Evolutionary conservation across 2,329 filamentous ascomycete genomes (phyloP).

Genomic region (Tolypocladium cylindrosporum): DNA sequence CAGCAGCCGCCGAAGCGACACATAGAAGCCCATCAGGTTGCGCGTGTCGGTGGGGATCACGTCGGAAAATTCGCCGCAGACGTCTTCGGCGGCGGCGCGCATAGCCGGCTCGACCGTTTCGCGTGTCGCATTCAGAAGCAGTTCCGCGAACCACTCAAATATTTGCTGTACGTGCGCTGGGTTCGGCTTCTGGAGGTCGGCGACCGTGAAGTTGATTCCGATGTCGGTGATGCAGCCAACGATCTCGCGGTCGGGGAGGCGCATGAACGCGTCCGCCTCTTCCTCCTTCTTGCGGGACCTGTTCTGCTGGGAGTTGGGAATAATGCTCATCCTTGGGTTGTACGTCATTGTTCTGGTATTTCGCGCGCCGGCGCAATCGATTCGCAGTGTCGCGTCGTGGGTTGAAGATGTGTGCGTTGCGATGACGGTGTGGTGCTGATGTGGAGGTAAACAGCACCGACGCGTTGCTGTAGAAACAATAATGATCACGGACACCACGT

Average conservation of each 20-base stretch:
- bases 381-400: not conserved
- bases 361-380: not conserved
- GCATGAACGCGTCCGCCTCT: conserved; percentile 49
- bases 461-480: conserved; percentile 7
- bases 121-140: conserved; percentile 86
- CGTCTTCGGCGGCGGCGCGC: conserved; percentile 80
- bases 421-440: not conserved
- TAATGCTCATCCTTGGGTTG: conserved; percentile 51
- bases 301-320: conserved; percentile 37
- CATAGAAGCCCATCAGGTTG: conserved; percentile 93
- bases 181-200: conserved; percentile 88
- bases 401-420: not conserved
- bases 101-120: conserved; percentile 92
- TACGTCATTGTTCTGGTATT: conserved; percentile 37
- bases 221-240: conserved; percentile 97
- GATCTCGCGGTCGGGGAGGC: conserved; percentile 64
- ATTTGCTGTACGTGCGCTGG: conserved; percentile 93
- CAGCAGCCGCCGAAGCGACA: conserved; percentile 69
- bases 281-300: conserved; percentile 50
- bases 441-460: not conserved
- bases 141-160: conserved; percentile 93
- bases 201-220: conserved; percentile 76
- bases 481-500: not conserved
- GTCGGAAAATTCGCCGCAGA: conserved; percentile 76
- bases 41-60: conserved; percentile 79